Evolutionary conservation across 1,284 basidiomycete genomes (phyloP).

Genomic region (Pseudozyma sp.): DNA sequence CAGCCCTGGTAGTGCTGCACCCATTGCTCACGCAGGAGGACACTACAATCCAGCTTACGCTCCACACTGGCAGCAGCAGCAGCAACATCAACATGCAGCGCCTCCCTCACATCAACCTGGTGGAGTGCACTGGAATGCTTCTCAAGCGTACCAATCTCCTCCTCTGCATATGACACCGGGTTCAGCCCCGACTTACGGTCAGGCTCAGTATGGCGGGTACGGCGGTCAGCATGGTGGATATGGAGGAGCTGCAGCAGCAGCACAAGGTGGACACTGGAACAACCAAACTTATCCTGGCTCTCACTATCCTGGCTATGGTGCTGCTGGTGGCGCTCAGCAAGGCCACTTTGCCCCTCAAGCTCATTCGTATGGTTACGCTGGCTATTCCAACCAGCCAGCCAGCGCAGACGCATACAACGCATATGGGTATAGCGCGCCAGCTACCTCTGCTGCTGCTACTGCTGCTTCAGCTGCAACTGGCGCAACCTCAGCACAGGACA

Average conservation of each 20-base stretch:
- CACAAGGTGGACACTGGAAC: constrained; percentile 14
- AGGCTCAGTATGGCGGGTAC: constrained; percentile 22
- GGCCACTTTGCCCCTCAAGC: constrained; percentile 14
- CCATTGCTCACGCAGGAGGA: constrained; percentile 11
- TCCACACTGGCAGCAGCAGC: constrained; percentile 40
- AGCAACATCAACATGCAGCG: constrained; percentile 7
- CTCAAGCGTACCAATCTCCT: constrained; percentile 17
- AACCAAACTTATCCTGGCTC: constrained; percentile 24
- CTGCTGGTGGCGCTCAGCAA: constrained; percentile 2
- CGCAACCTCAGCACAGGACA: constrained; percentile 16
- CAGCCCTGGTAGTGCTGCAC: constrained; percentile 15
- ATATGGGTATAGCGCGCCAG: constrained; percentile 22
- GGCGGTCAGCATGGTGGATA: constrained; percentile 15
- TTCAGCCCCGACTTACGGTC: constrained; percentile 1
- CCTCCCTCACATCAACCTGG: constrained; percentile 6
- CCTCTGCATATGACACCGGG: constrained; percentile 31
- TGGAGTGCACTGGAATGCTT: constrained; percentile 17
- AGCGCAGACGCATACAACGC: constrained; percentile 24
- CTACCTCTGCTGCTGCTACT: constrained; percentile 1
- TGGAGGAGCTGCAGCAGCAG: constrained; percentile 10
- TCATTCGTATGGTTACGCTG: constrained; percentile 12
- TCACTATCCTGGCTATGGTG: constrained; percentile 33
- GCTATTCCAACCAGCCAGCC: constrained; percentile 13
- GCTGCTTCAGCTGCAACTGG: background rate
- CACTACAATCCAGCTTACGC: constrained; percentile 49